Evolutionary conservation across 495 filamentous ascomycete genomes (phyloP).

Genomic region (Rhypophila decipiens): DNA sequence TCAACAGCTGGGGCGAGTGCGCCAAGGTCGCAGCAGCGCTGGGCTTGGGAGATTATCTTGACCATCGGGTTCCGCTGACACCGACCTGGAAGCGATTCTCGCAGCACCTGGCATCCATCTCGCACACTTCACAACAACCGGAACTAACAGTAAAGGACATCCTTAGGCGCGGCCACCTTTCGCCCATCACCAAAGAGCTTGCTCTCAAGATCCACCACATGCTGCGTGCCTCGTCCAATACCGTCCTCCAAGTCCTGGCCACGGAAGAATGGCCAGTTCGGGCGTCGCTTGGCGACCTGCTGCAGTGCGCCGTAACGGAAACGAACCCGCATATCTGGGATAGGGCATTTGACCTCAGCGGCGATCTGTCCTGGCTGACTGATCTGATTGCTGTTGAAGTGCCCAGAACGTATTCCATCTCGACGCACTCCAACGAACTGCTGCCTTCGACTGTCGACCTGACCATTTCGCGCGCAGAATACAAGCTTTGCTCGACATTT

Average conservation of each 20-base stretch:
- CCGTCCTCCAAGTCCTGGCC: conserved; percentile 40
- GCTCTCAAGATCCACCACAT: conserved; percentile 35
- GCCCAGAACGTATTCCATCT: conserved; percentile 45
- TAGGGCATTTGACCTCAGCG: conserved; percentile 33
- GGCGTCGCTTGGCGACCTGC: conserved; percentile 40
- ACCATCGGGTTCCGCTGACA: conserved; percentile 24
- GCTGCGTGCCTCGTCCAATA: conserved; percentile 41
- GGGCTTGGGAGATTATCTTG: conserved; percentile 34
- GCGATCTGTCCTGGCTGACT: conserved; percentile 37
- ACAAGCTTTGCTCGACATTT: conserved; percentile 37
- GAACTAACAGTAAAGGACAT: conserved; percentile 42
- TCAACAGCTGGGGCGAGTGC: conserved; percentile 43
- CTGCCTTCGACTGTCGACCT: conserved; percentile 43
- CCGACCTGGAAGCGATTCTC: conserved; percentile 39
- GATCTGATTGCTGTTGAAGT: conserved; percentile 42
- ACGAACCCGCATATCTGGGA: conserved; percentile 43
- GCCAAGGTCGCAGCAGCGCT: conserved; percentile 42
- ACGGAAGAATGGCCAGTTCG: conserved; percentile 44
- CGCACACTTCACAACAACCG: conserved; percentile 14
- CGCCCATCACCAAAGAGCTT: conserved; percentile 43
- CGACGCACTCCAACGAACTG: conserved; percentile 37
- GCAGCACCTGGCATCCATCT: conserved; percentile 36
- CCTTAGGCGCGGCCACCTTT: conserved; percentile 40
- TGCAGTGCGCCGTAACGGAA: conserved; percentile 37
- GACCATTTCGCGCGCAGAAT: conserved; percentile 42